Evolutionary conservation across 202 grass and related monocot species (phyloP), one percentile per base, ranked within the genome.

Genomic region (Cymbopogon flexuosus): DNA sequence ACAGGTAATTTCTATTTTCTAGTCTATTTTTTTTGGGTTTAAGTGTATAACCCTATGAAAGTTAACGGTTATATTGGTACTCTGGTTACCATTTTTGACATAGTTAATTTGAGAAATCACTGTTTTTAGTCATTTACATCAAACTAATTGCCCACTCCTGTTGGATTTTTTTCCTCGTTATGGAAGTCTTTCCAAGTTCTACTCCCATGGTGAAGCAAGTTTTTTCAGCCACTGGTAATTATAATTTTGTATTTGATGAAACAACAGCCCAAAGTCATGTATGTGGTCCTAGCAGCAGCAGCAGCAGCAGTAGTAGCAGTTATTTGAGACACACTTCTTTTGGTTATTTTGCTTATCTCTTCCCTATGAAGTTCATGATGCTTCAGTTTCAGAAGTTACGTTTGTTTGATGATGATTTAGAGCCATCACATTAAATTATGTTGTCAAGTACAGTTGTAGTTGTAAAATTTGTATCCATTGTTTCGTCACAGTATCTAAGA

Each of bases 1-100:
- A 74, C 96, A 99, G 96, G 96, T 99, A 83, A 77, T 74, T 74
- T 78, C 11, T 73, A 6, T 77, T 61, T 72, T 30, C 35, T 47
- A 40, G 0, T 72, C 57, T 51, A 66, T 10, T 37, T 40, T 40
- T 43, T 29, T 76, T 71, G 58, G 36, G 21, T 31, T 33, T 31
- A 31, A 3, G 30, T 31, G 27, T 80, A 62, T 27, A 70, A 65
- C 24, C 10, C n/a, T 46, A 62, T 62, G 14, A 34, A 52, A 67
- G 10, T 51, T 42, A 68, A n/a, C n/a, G 22, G 49, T 62, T 10
- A 29, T 84, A 43, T 23, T 52, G 16, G 6, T 49, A 54, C 13
- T 51, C 11, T 70, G 2, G 3, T 16, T 54, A 30, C 2, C 72
- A 5, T 23, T 52, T 31, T 31, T 76, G 5, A 35, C 19, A 21